Percentiles rank a stretch among this genome's conserved stretches.
Conservation (phyloP, 2,329 filamentous ascomycete species). For the Monosporascus sp. region DNA sequence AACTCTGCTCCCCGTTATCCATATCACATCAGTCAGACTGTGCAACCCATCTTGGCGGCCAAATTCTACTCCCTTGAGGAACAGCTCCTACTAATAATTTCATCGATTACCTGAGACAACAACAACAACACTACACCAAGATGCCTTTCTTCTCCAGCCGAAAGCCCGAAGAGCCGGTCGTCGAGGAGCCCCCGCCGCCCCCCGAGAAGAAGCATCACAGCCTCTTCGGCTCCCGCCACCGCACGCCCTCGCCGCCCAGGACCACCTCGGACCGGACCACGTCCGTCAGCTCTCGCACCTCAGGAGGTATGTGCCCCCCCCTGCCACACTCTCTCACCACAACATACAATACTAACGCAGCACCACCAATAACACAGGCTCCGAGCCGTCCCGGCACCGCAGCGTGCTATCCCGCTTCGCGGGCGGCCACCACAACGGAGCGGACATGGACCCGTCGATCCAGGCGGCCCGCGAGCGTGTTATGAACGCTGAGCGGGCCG, state of each 20-base stretch:
- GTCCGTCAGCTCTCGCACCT: slow-evolving; percentile 13
- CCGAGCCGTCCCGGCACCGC: slow-evolving; percentile 22
- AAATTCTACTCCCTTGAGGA: too few relatives aligned
- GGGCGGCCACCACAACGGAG: slow-evolving; percentile 38
- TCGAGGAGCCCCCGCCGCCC: slow-evolving; percentile 45
- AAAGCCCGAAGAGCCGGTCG: slow-evolving; percentile 24
- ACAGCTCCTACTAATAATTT: too few relatives aligned
- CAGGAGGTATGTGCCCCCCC: slow-evolving; percentile 6
- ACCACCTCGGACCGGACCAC: slow-evolving; percentile 17
- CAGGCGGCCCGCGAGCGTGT: slow-evolving; percentile 56
- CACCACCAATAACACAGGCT: slow-evolving; percentile 5
- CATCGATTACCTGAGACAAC: background rate
- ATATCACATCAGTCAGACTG: too few relatives aligned
- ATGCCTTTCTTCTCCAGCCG: slow-evolving; percentile 29
- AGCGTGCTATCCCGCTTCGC: slow-evolving; percentile 40
- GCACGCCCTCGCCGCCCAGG: slow-evolving; percentile 20
- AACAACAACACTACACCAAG: slow-evolving; percentile 2
- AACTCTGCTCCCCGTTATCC: too few relatives aligned
- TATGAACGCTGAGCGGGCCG: slow-evolving; percentile 56
- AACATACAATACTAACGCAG: background rate
- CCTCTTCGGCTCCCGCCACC: slow-evolving; percentile 34
- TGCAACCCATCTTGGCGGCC: too few relatives aligned
- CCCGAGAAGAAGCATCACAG: slow-evolving; percentile 35
- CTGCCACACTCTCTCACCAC: background rate
- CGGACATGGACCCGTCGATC: slow-evolving; percentile 57